Evolutionary conservation across 306 rosid genomes (phyloP).

Genomic region (Glycyrrhiza uralensis): DNA sequence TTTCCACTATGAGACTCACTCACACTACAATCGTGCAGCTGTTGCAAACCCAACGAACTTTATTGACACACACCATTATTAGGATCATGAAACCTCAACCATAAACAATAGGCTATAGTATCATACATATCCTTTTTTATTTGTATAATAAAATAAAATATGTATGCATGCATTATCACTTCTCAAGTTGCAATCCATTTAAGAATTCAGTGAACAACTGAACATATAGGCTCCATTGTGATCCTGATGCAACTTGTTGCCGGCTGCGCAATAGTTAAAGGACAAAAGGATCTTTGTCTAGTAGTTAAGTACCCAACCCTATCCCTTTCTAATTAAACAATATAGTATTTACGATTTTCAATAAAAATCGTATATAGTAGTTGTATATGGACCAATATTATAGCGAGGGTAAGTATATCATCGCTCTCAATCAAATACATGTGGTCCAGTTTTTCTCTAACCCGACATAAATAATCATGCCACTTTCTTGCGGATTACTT

Average conservation of each 20-base stretch:
- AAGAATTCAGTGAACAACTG: background rate
- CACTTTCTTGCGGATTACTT: background rate
- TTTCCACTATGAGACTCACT: too few species aligned
- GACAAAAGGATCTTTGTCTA: background rate
- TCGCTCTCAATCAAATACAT: background rate
- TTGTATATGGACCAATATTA: too few species aligned
- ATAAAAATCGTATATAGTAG: background rate
- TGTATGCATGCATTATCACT: background rate
- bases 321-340: background rate
- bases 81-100: background rate
- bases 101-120: background rate
- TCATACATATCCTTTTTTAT: background rate
- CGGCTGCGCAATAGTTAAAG: background rate
- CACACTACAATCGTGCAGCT: background rate
- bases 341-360: background rate
- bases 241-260: constrained; percentile 15
- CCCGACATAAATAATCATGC: background rate
- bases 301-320: background rate
- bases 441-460: background rate
- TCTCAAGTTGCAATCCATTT: background rate
- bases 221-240: background rate
- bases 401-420: background rate
- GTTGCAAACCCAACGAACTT: background rate
- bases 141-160: background rate
- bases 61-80: background rate